These are phyloP conservation scores for Miscanthus sacchariflorus DNA, from an alignment of 202 grass and related monocot species.

Conservation along the genomic window DNA sequence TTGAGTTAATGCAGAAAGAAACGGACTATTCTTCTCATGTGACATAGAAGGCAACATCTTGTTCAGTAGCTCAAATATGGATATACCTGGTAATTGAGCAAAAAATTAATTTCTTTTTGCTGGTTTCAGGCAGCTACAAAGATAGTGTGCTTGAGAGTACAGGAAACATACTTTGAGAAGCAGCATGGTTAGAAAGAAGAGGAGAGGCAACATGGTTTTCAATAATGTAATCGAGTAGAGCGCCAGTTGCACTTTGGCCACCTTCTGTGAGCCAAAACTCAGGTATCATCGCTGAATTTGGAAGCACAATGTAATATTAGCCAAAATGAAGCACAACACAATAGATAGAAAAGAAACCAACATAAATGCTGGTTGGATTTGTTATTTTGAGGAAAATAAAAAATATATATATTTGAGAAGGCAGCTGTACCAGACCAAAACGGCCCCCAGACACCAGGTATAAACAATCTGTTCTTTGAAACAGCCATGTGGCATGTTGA, in stretches of 20 bases:
- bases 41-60: slow-evolving; percentile 76
- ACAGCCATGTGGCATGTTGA: slow-evolving; percentile 88
- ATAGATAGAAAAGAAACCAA: slow-evolving; percentile 36
- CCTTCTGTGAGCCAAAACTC: slow-evolving; percentile 96
- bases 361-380: slow-evolving; percentile 34
- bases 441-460: slow-evolving; percentile 93
- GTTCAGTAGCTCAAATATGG: slow-evolving; percentile 90
- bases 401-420: slow-evolving; percentile 9
- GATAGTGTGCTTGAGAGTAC: slow-evolving; percentile 17
- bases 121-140: slow-evolving; percentile 5
- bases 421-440: slow-evolving; percentile 90
- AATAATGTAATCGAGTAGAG: slow-evolving; percentile 80
- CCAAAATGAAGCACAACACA: not conserved
- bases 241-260: slow-evolving; percentile 96
- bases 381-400: not conserved
- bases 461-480: slow-evolving; percentile 82
- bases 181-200: slow-evolving; percentile 77
- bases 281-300: slow-evolving; percentile 80
- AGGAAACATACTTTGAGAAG: slow-evolving; percentile 78
- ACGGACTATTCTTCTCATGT: slow-evolving; percentile 65
- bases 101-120: slow-evolving; percentile 28
- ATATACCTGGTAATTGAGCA: slow-evolving; percentile 62
- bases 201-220: slow-evolving; percentile 80
- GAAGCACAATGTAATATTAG: slow-evolving; percentile 37
- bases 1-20: slow-evolving; percentile 86